Conservation (phyloP, 23 red algal species). For the Agarophyton chilense region DNA sequence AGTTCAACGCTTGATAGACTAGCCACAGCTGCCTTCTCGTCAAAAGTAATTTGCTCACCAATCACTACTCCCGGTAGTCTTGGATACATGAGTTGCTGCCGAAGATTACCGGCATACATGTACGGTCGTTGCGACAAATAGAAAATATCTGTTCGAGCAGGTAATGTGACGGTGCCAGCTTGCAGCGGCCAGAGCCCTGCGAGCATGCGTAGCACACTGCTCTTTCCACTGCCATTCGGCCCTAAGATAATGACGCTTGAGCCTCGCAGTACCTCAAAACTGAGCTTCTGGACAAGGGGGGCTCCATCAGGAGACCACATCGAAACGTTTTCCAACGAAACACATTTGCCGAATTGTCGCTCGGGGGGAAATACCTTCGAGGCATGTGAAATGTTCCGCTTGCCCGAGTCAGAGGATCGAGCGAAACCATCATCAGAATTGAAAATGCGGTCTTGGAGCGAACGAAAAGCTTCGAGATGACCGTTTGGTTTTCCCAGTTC, state of each 20-base stretch:
- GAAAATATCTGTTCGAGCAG: constrained; percentile 76
- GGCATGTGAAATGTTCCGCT: constrained; percentile 4
- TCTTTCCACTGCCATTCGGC: constrained; percentile 82
- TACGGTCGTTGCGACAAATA: constrained; percentile 95
- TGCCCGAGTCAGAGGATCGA: neutral
- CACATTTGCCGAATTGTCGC: constrained; percentile 41
- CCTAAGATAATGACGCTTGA: constrained; percentile 64
- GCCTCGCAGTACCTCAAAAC: constrained; percentile 50
- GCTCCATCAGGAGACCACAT: constrained; percentile 77
- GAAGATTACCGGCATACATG: constrained; percentile 76
- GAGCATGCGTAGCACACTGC: constrained; percentile 87
- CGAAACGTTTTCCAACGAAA: constrained; percentile 64
- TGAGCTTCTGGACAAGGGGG: constrained; percentile 65
- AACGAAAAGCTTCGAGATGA: constrained; percentile 64
- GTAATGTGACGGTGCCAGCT: constrained; percentile 68
- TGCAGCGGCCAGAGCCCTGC: constrained; percentile 89
- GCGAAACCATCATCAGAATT: neutral
- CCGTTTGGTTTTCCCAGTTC: constrained; percentile 66
- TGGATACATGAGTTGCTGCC: constrained; percentile 91
- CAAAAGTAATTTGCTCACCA: constrained; percentile 38
- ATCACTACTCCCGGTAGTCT: constrained; percentile 59
- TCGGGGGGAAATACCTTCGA: constrained; percentile 18
- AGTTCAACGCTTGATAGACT: constrained; percentile 82
- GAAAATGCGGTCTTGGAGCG: constrained; percentile 42
- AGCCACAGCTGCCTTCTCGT: constrained; percentile 47